phyloP scores from a whole-genome alignment of 2,329 filamentous ascomycete genomes.

The Fusarium nygamai region DNA sequence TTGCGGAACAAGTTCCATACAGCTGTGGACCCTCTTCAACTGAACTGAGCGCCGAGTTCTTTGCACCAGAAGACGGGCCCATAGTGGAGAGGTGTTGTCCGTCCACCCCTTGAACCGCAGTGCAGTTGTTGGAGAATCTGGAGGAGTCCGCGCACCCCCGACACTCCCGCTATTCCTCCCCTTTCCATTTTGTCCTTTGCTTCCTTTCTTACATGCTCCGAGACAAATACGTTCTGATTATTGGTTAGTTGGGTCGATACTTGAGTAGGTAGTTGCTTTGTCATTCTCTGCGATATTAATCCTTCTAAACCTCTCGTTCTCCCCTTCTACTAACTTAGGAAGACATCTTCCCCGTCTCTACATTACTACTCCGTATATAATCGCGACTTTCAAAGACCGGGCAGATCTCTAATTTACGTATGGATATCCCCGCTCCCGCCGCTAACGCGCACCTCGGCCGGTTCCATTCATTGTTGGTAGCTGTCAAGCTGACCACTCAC shows the following conservation, averaged over 20 bases:
- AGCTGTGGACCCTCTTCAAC: constrained; percentile 19
- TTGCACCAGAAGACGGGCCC: constrained; percentile 24
- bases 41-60: constrained; percentile 24
- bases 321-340: background rate
- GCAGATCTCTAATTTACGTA: constrained; percentile 26
- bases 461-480: constrained; percentile 5
- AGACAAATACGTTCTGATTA: background rate
- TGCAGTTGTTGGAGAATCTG: constrained; percentile 35
- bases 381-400: background rate
- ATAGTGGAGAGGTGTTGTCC: constrained; percentile 37
- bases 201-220: constrained; percentile 2
- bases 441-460: constrained; percentile 29
- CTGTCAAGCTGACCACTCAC: constrained; percentile 11
- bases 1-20: constrained; percentile 21
- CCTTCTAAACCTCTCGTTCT: background rate
- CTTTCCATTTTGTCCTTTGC: constrained; percentile 4
- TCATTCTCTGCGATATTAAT: background rate
- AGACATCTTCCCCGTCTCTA: background rate
- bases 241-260: background rate
- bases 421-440: constrained; percentile 29
- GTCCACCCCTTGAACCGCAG: constrained; percentile 30
- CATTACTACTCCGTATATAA: background rate
- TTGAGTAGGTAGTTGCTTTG: background rate
- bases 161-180: constrained; percentile 26
- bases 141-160: constrained; percentile 34